phyloP scores from a whole-genome alignment of 352 stramenopile genomes.

The Salisapilia sapeloensis region DNA sequence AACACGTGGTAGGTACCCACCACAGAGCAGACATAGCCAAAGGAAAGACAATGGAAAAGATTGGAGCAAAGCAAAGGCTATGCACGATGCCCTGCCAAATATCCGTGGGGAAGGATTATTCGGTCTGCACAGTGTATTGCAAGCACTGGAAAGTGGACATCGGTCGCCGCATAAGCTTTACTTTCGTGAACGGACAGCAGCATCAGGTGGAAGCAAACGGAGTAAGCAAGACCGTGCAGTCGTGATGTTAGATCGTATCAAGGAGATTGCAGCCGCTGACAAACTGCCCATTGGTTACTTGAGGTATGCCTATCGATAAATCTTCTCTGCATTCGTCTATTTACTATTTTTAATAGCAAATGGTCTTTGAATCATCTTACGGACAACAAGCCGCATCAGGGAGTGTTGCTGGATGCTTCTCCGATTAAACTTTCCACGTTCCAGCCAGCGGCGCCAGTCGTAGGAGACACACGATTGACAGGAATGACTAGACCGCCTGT shows the following conservation, averaged over 20 bases:
- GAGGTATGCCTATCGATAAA: conserved; percentile 5
- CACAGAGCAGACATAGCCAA: too few relatives aligned
- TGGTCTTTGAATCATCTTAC: conserved; percentile 76
- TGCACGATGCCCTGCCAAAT: conserved; percentile 26
- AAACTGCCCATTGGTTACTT: conserved; percentile 10
- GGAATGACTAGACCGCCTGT: conserved; percentile 14
- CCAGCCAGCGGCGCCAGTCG: conserved; percentile 18
- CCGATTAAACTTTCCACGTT: conserved; percentile 41
- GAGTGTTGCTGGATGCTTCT: conserved; percentile 54
- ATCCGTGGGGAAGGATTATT: conserved; percentile 39
- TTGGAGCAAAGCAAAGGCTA: too few relatives aligned
- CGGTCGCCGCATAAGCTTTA: conserved; percentile 28
- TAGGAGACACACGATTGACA: conserved; percentile 2
- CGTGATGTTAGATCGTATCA: conserved; percentile 21
- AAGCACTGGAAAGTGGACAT: conserved; percentile 42
- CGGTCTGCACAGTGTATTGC: conserved; percentile 50
- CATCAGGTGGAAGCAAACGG: conserved; percentile 5
- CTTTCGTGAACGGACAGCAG: conserved; percentile 12
- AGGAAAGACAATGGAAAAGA: too few relatives aligned
- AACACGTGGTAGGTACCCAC: too few relatives aligned
- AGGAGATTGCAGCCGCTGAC: conserved; percentile 13
- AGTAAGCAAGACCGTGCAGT: conserved; percentile 1
- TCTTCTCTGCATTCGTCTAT: not conserved
- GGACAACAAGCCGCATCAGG: conserved; percentile 66
- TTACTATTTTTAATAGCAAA: conserved; percentile 22